Conservation (phyloP, 306 rosid species). For the Sindora glabra region DNA sequence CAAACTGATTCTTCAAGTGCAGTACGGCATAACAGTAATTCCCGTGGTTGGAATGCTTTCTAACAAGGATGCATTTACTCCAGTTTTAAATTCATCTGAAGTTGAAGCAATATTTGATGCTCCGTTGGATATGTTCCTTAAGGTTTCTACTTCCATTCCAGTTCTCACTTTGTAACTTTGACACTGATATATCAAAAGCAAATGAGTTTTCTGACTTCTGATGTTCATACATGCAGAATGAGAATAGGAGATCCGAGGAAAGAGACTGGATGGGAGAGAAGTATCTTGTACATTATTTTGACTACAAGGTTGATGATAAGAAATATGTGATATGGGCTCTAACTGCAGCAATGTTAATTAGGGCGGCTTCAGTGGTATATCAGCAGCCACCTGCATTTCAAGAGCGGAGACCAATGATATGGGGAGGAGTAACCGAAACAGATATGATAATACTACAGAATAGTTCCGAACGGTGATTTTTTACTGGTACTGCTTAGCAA, state of each 20-base stretch:
- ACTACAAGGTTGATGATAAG: constrained; percentile 39
- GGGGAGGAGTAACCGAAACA: constrained; percentile 43
- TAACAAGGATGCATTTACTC: constrained; percentile 55
- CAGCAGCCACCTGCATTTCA: constrained; percentile 62
- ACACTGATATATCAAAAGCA: neutral
- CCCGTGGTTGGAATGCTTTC: constrained; percentile 74
- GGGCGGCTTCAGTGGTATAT: constrained; percentile 49
- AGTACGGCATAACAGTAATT: constrained; percentile 55
- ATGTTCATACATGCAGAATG: constrained; percentile 49
- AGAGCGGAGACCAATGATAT: constrained; percentile 56
- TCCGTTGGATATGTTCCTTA: constrained; percentile 87
- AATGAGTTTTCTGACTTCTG: constrained; percentile 7
- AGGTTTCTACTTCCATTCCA: constrained; percentile 35
- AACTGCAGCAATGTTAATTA: constrained; percentile 76
- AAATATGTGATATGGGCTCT: constrained; percentile 77
- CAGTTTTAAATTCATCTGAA: constrained; percentile 59
- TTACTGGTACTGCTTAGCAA: too few species aligned
- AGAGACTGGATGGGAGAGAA: constrained; percentile 63
- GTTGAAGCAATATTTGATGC: constrained; percentile 73
- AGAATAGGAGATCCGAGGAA: constrained; percentile 69
- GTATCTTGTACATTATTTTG: constrained; percentile 56
- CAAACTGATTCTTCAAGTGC: constrained; percentile 12
- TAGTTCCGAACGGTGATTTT: constrained; percentile 12
- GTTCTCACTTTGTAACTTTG: neutral
- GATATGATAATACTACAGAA: constrained; percentile 10